Conservation (phyloP, 2,329 filamentous ascomycete genomes). For the Ophiocordyceps robertsii region DNA sequence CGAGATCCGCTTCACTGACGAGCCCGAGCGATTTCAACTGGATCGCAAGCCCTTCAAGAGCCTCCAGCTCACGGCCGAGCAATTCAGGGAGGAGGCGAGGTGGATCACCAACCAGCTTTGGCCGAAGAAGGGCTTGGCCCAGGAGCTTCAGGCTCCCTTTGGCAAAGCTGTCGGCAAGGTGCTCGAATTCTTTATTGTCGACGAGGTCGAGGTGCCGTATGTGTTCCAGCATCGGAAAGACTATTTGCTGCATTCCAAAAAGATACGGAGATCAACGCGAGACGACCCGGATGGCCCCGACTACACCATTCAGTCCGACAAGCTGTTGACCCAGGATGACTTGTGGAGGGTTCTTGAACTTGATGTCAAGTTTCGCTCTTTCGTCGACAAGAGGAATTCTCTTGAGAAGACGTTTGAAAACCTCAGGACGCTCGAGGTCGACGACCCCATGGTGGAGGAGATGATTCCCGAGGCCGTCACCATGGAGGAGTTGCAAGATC, state of each 20-base stretch:
- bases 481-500: constrained; percentile 90
- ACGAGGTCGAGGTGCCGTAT: constrained; percentile 91
- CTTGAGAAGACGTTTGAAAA: constrained; percentile 69
- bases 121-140: constrained; percentile 66
- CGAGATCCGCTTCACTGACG: constrained; percentile 72
- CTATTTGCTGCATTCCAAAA: constrained; percentile 83
- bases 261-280: constrained; percentile 45
- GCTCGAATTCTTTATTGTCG: constrained; percentile 85
- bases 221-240: constrained; percentile 98
- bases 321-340: constrained; percentile 82
- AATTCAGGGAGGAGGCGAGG: constrained; percentile 76
- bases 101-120: constrained; percentile 90
- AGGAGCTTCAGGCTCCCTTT: constrained; percentile 69
- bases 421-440: constrained; percentile 48
- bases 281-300: constrained; percentile 59
- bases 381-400: constrained; percentile 82
- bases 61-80: constrained; percentile 65
- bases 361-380: constrained; percentile 86
- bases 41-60: constrained; percentile 81
- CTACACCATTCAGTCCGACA: constrained; percentile 66
- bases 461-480: constrained; percentile 69
- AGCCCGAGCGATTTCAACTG: constrained; percentile 89
- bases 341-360: constrained; percentile 91
- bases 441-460: constrained; percentile 66
- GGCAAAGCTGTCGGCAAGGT: constrained; percentile 82